phyloP scores from a whole-genome alignment of 352 stramenopile species.

The Globisporangium paddicum region DNA sequence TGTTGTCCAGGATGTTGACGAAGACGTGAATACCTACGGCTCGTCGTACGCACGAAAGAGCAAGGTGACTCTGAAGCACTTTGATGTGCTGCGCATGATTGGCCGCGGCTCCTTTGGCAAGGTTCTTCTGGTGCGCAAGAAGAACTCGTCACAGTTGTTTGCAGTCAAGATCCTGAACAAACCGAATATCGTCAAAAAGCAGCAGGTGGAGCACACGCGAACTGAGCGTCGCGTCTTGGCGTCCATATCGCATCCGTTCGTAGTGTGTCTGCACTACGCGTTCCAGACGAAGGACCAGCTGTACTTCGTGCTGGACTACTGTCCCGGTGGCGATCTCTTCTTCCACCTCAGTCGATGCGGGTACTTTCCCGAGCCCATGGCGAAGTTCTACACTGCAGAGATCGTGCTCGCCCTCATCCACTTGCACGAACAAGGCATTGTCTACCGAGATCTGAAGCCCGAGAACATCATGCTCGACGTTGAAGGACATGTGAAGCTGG shows the following conservation, averaged over 20 bases:
- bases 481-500: slow-evolving; percentile 76
- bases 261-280: slow-evolving; percentile 86
- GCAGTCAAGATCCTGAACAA: slow-evolving; percentile 87
- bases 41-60: slow-evolving; percentile 7
- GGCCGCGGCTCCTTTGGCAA: slow-evolving; percentile 92
- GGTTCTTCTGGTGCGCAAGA: slow-evolving; percentile 85
- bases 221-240: slow-evolving; percentile 82
- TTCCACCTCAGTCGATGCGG: slow-evolving; percentile 73
- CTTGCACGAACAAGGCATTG: slow-evolving; percentile 80
- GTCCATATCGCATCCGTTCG: slow-evolving; percentile 80
- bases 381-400: slow-evolving; percentile 80
- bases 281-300: slow-evolving; percentile 85
- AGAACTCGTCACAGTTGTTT: slow-evolving; percentile 67
- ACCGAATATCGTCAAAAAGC: slow-evolving; percentile 69
- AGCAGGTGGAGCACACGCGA: slow-evolving; percentile 80
- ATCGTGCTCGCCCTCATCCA: slow-evolving; percentile 84
- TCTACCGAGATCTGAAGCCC: slow-evolving; percentile 81
- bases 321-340: slow-evolving; percentile 78
- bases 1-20: slow-evolving; percentile 64
- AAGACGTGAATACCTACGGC: slow-evolving; percentile 33
- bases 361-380: slow-evolving; percentile 79
- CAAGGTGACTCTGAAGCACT: slow-evolving; percentile 83
- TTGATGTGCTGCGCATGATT: slow-evolving; percentile 89
- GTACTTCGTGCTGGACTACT: slow-evolving; percentile 88
- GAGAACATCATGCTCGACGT: slow-evolving; percentile 88